phyloP scores from a whole-genome alignment of 2,329 filamentous ascomycete species.

The Claviceps pusilla region DNA sequence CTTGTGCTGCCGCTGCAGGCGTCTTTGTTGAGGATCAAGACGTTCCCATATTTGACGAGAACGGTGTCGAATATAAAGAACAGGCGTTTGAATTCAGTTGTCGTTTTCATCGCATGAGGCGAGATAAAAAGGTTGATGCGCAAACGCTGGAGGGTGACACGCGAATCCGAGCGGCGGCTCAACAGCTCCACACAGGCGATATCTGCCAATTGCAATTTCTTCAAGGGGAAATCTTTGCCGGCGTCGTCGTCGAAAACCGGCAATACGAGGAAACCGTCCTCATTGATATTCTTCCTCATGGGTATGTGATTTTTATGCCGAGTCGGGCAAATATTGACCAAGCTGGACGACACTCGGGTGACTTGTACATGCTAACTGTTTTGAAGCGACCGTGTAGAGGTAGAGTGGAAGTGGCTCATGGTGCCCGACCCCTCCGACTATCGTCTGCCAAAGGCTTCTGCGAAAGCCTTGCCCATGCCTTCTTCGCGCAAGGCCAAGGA shows the following conservation, averaged over 20 bases:
- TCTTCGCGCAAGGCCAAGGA: conserved; percentile 46
- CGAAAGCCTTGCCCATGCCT: conserved; percentile 57
- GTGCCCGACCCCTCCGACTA: conserved; percentile 58
- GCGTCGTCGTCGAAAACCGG: conserved; percentile 72
- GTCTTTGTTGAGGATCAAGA: conserved; percentile 81
- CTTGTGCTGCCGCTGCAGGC: conserved; percentile 80
- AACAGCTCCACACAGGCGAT: conserved; percentile 53
- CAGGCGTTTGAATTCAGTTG: conserved; percentile 88
- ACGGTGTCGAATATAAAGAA: conserved; percentile 83
- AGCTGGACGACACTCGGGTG: no score
- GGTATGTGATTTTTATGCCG: conserved; percentile 38
- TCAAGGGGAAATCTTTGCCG: conserved; percentile 79
- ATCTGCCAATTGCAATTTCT: conserved; percentile 77
- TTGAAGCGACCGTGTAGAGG: conserved; percentile 53
- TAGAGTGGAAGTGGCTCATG: conserved; percentile 73
- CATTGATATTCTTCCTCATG: conserved; percentile 70
- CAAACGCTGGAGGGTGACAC: conserved; percentile 56
- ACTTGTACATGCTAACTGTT: conserved; percentile 23
- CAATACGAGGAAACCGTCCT: conserved; percentile 59
- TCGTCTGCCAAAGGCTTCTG: conserved; percentile 58
- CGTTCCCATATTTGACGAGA: conserved; percentile 74
- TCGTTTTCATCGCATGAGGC: conserved; percentile 81
- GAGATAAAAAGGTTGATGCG: conserved; percentile 59
- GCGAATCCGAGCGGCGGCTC: conserved; percentile 53
- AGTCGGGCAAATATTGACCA: background rate